Evolutionary conservation across 1,284 basidiomycete species (phyloP), one percentile per base, ranked within the genome.

Genomic region (Trametes sp.): DNA sequence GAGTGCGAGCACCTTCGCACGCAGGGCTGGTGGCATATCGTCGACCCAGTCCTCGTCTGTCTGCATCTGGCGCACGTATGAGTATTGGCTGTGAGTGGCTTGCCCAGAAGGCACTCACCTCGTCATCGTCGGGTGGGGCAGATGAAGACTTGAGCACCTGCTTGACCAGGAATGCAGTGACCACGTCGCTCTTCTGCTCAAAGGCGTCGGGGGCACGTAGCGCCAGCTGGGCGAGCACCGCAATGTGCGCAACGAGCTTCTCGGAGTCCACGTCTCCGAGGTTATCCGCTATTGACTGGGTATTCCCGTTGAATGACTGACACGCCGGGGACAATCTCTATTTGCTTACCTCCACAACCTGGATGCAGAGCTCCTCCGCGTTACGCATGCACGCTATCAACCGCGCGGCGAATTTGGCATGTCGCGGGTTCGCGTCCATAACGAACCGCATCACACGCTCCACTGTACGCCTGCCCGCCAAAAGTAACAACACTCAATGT

Each of bases 351-450:
- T 92, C 85, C 48, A 94, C 82, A 2, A 93, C 77, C 13, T 85
- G 77, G 0, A 69, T 70, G 65, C 88, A 87, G 0, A 83, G 65
- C 1, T 83, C 81, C 5, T 85, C 81, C 14, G 81, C 78, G 44
- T 87, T 80, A 61, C 84, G 86, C 45, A 81, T 81, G 65, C 84
- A 82, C 0, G 91, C 87, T 10, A 98, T 72, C 51, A 96, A 80
- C 26, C 95, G 87, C 1, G 93, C 87, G 0, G 95, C 94, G 75
- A 94, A 96, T 75, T 98, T 98, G 23, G 95, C 92, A 70, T 93
- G 88, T 21, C 86, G 81, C 21, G 81, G 80, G 35, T 90, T 87
- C 1, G 87, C 83, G 11, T 86, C 84, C 35, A 88, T 74, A 0
- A 87, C 90, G 67, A 89, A 85, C 31, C 84, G 81, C 57, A 79